phyloP scores from a whole-genome alignment of 2,329 filamentous ascomycete genomes.

The Neopestalotiopsis rosae region DNA sequence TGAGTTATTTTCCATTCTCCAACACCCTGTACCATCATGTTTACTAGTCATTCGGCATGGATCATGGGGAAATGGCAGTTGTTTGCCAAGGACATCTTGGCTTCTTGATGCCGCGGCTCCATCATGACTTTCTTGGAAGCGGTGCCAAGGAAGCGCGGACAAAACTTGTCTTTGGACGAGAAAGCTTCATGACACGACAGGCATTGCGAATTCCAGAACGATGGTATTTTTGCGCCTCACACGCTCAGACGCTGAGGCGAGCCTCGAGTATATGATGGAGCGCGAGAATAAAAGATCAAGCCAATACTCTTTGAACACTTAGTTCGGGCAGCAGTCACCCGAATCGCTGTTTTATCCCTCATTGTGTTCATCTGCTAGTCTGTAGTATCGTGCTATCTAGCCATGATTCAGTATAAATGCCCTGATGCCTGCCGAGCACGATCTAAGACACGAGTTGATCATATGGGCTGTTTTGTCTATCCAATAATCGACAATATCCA shows the following conservation, averaged over 20 bases:
- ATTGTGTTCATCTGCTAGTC: not conserved
- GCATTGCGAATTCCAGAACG: not conserved
- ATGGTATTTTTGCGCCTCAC: not conserved
- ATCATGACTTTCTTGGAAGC: not conserved
- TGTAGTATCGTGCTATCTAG: too few species aligned
- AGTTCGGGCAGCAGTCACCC: not conserved
- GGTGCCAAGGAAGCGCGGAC: not conserved
- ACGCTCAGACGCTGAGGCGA: not conserved
- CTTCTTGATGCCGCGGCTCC: not conserved
- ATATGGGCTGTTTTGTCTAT: not conserved
- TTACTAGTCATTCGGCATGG: not conserved
- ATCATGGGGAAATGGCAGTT: not conserved
- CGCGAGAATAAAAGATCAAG: not conserved
- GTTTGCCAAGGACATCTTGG: not conserved
- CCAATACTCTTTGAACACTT: not conserved
- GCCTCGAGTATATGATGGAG: not conserved
- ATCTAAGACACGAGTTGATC: not conserved
- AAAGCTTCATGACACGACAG: not conserved
- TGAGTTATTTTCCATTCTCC: conserved; percentile 25
- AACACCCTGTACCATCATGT: not conserved
- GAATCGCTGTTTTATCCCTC: not conserved
- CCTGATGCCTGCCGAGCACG: not conserved
- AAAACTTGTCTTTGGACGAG: not conserved
- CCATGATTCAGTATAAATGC: not conserved
- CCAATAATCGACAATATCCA: not conserved